Evolutionary conservation across 768 basidiomycete species (phyloP), one percentile per base, ranked within the genome.

Genomic region (Cubamyces lactineus): DNA sequence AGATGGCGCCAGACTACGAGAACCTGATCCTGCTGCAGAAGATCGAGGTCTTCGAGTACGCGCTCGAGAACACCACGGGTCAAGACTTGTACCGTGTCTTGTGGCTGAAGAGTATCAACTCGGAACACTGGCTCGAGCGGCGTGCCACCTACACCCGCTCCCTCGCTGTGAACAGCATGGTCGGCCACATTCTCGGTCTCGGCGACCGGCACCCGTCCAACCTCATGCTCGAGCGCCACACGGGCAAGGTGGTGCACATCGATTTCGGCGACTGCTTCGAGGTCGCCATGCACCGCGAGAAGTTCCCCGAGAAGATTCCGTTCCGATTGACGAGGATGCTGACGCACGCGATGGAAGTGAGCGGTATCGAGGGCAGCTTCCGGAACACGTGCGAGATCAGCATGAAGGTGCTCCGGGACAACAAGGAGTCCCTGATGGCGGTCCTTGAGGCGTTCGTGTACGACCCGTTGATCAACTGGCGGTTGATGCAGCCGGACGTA

Each of bases 1-100:
- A 98, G 95, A 98, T 98, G 96, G 97, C 97, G 9, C 96, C 97
- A 11, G 96, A 98, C 71, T 99, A 98, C 74, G 96, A 98, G 74
- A 92, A 89, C 69, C 79, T 98, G 30, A 94, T 90, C 30, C 79
- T 98, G 5, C 83, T 99, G 52, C 96, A 99, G 73, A 99, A 99
- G 79, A 92, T 99, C 42, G 97, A 99, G 72, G 97, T 99, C 3
- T 99, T 99, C 76, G 95, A 98, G 74, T 98, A 98, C 68, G 96
- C 97, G 6, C 81, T 98, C 46, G 96, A 98, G 75, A 98, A 98
- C 70, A 98, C 97, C 1, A 98, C 95, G 0, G 97, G 97, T 1
- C 97, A 98, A 75, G 97, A 99, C 72, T 80, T 99, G 13, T 99
- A 99, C 74, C 82, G 94, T 13, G 94, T 99, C 11, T 78, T 99